Evolutionary conservation across 2,329 filamentous ascomycete genomes (phyloP).

Genomic region (Aspergillus sp.): DNA sequence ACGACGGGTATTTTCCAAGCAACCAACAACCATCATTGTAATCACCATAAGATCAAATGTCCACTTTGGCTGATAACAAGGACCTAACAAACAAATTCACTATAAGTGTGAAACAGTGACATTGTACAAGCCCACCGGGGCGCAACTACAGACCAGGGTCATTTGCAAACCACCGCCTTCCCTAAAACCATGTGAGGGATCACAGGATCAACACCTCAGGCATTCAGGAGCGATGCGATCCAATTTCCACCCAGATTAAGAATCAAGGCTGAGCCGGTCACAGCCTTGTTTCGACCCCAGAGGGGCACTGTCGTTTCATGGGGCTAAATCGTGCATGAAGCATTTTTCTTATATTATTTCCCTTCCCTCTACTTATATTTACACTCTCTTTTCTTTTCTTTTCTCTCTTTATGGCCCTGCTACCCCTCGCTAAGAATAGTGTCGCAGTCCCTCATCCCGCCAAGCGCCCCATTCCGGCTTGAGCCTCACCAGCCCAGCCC

Average conservation of each 20-base stretch:
- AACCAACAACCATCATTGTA: too few species aligned
- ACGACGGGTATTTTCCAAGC: too few species aligned
- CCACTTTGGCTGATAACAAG: too few species aligned
- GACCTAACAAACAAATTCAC: too few species aligned
- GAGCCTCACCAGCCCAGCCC: neutral
- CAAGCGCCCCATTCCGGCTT: conserved; percentile 14
- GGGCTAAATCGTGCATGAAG: neutral
- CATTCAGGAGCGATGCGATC: neutral
- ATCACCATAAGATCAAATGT: too few species aligned
- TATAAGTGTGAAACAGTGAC: too few species aligned
- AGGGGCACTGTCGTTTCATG: neutral
- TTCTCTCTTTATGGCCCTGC: neutral
- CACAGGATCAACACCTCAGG: neutral
- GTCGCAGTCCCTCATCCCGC: neutral
- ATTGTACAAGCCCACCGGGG: too few species aligned
- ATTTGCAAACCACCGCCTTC: too few species aligned
- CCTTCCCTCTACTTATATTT: neutral
- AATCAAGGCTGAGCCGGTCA: neutral
- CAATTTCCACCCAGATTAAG: neutral
- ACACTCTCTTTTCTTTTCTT: neutral
- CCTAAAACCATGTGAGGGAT: neutral
- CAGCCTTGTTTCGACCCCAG: conserved; percentile 3
- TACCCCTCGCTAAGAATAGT: neutral
- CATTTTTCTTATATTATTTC: neutral
- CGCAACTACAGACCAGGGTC: too few species aligned